Conservation (phyloP, 768 basidiomycete species). For the Leccinum broughii region DNA sequence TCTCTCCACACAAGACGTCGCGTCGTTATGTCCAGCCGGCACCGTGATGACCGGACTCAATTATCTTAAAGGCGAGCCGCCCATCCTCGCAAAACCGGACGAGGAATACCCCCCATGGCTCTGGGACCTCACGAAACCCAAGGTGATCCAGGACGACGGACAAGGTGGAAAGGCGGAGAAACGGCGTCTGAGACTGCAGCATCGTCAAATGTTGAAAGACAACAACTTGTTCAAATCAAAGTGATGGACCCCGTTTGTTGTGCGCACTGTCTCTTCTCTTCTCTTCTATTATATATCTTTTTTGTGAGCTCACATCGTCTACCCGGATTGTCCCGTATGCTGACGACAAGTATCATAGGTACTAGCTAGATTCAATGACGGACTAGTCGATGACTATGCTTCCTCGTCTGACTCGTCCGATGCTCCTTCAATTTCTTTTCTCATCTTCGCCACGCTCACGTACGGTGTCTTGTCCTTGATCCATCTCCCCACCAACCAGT, state of each 20-base stretch:
- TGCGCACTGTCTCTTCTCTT: not conserved
- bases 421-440: constrained; percentile 51
- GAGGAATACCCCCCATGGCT: constrained; percentile 89
- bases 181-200: constrained; percentile 55
- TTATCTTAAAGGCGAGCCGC: constrained; percentile 79
- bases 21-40: constrained; percentile 68
- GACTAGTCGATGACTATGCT: not conserved
- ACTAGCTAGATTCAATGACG: not conserved
- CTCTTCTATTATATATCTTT: not conserved
- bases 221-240: constrained; percentile 86
- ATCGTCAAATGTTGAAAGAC: constrained; percentile 72
- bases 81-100: constrained; percentile 75
- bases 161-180: constrained; percentile 69
- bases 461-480: constrained; percentile 66
- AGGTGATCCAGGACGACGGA: constrained; percentile 64
- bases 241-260: constrained; percentile 29
- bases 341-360: not conserved
- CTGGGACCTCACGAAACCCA: constrained; percentile 72
- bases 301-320: not conserved
- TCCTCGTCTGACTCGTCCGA: constrained; percentile 39
- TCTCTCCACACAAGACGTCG: constrained; percentile 11
- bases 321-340: not conserved
- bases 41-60: constrained; percentile 80
- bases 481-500: constrained; percentile 79
- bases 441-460: constrained; percentile 56